A percentile compares a stretch with the other conserved stretches of the same genome.
phyloP scores from a whole-genome alignment of 495 filamentous ascomycete genomes.

The Sordaria brevicollis region DNA sequence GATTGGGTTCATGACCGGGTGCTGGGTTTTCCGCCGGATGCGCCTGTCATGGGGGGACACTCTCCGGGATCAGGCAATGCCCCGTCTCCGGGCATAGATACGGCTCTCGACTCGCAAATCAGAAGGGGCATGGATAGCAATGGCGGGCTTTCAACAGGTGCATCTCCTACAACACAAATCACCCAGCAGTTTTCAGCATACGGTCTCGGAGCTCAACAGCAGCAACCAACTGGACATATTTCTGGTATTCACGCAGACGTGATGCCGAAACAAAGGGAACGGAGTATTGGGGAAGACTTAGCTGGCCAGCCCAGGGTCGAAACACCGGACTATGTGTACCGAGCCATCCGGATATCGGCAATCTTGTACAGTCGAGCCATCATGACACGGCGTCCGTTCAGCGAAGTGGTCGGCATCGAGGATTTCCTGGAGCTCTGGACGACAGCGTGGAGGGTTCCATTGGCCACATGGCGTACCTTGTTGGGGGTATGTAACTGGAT shows the following conservation, averaged over 20 bases:
- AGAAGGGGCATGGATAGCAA: neutral
- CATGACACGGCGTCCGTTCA: constrained; percentile 19
- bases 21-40: constrained; percentile 12
- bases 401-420: constrained; percentile 3
- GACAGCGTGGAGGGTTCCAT: constrained; percentile 25
- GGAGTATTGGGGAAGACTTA: neutral
- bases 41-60: constrained; percentile 1
- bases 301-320: neutral
- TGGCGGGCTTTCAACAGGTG: neutral
- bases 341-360: constrained; percentile 20
- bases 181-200: neutral
- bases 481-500: constrained; percentile 28
- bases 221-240: neutral
- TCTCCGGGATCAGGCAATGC: constrained; percentile 4
- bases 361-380: constrained; percentile 25
- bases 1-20: constrained; percentile 26
- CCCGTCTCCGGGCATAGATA: neutral
- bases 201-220: neutral
- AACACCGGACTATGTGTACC: constrained; percentile 21
- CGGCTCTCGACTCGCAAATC: neutral
- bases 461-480: constrained; percentile 19
- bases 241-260: neutral
- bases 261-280: neutral
- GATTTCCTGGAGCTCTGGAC: constrained; percentile 27
- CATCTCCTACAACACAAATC: neutral